Percentiles rank a stretch among this genome's conserved stretches.
Conservation (phyloP, 495 filamentous ascomycete species). For the Ramalina peruviana region DNA sequence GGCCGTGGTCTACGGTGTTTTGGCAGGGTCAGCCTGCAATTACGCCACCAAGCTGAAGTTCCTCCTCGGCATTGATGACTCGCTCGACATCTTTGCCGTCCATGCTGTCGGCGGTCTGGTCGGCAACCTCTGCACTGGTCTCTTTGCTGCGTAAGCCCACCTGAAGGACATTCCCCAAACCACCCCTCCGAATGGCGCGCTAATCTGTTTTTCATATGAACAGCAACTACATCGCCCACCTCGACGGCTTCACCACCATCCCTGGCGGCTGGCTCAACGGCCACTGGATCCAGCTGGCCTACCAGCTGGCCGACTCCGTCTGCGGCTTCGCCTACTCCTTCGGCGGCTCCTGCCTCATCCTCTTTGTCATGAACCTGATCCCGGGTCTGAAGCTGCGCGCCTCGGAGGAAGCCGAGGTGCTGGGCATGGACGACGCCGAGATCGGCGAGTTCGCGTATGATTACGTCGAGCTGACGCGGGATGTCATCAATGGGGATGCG, state of each 20-base stretch:
- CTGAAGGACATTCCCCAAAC: background rate
- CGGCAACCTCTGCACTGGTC: constrained; percentile 76
- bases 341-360: constrained; percentile 67
- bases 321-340: constrained; percentile 81
- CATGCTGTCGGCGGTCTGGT: constrained; percentile 80
- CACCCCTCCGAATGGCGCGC: background rate
- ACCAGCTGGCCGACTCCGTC: constrained; percentile 80
- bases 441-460: constrained; percentile 98
- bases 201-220: background rate
- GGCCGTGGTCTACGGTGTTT: constrained; percentile 77
- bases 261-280: constrained; percentile 83
- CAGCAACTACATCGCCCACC: constrained; percentile 73
- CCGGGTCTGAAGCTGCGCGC: constrained; percentile 73
- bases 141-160: constrained; percentile 70
- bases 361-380: constrained; percentile 76
- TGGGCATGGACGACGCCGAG: constrained; percentile 89
- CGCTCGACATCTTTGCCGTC: constrained; percentile 87
- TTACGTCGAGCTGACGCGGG: constrained; percentile 84
- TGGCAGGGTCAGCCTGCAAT: constrained; percentile 76
- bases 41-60: constrained; percentile 97
- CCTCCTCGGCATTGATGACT: constrained; percentile 71
- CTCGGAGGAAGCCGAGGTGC: constrained; percentile 70
- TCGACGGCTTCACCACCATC: constrained; percentile 65
- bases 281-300: constrained; percentile 76
- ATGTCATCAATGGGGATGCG: constrained; percentile 55